These are phyloP conservation scores for Amanita rubescens DNA, from an alignment of 768 basidiomycete species.

Conservation along the genomic window DNA sequence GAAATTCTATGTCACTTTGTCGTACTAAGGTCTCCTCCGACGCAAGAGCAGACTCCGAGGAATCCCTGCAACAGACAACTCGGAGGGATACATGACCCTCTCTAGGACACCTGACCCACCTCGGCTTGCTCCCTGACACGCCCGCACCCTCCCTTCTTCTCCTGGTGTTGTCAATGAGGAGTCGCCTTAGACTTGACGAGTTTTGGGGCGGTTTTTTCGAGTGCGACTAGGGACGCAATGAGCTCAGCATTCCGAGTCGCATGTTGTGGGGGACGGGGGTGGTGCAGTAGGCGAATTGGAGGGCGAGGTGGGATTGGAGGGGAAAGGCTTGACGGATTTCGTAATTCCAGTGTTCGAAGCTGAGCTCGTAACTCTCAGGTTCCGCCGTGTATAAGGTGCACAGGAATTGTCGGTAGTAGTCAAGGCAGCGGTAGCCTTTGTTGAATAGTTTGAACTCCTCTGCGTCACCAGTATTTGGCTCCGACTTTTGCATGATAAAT, in stretches of 20 bases:
- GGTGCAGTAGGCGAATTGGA: conserved; percentile 38
- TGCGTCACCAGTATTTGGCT: background rate
- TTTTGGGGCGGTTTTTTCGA: too few species aligned
- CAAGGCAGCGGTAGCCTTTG: background rate
- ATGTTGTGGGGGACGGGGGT: conserved; percentile 41
- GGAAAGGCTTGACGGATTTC: too few species aligned
- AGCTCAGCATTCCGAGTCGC: too few species aligned
- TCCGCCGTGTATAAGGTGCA: background rate
- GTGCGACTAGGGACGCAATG: too few species aligned
- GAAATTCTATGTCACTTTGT: too few species aligned
- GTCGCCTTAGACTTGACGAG: too few species aligned
- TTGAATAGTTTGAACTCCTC: background rate
- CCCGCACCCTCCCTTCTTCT: background rate
- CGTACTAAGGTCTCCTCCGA: too few species aligned
- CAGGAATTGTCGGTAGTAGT: background rate
- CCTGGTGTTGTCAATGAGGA: background rate
- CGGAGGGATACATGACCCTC: too few species aligned
- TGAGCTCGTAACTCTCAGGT: background rate
- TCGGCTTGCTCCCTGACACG: background rate
- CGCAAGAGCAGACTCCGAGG: too few species aligned
- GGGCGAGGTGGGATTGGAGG: conserved; percentile 22
- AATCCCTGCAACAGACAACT: too few species aligned
- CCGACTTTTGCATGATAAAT: background rate
- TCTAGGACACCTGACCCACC: background rate
- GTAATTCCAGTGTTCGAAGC: background rate